phyloP scores from a whole-genome alignment of 257 asterid species.

The Solanum bukasovii region DNA sequence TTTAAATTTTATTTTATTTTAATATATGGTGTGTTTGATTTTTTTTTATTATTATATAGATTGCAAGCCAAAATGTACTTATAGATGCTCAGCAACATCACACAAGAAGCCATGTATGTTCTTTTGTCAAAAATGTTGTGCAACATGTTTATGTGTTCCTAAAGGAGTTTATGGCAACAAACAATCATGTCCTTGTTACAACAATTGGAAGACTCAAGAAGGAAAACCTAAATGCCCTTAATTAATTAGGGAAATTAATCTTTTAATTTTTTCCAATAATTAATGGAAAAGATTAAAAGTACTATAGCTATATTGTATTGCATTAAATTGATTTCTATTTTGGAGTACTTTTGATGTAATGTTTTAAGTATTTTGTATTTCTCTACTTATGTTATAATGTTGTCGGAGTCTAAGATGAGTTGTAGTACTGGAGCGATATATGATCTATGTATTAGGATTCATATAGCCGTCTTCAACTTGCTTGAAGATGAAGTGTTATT shows the following conservation, averaged over 20 bases:
- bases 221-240: conserved; percentile 30
- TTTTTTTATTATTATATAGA: background rate
- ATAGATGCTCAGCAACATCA: conserved; percentile 37
- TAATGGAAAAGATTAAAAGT: background rate
- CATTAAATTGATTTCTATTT: background rate
- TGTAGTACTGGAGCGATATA: background rate
- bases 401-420: background rate
- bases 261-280: background rate
- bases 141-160: conserved; percentile 29
- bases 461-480: background rate
- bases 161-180: conserved; percentile 28
- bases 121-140: conserved; percentile 29
- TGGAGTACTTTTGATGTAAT: background rate
- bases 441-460: background rate
- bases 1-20: background rate
- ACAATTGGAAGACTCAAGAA: conserved; percentile 32
- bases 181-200: conserved; percentile 28
- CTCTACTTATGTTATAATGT: background rate
- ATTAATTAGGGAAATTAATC: background rate
- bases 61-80: conserved; percentile 25
- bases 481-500: background rate
- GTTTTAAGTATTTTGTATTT: background rate
- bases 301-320: background rate
- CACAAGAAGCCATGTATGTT: conserved; percentile 36
- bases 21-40: background rate